Base-by-base conservation (phyloP, 2,329 filamentous ascomycete genomes). In the Colletotrichum somersetense region DNA sequence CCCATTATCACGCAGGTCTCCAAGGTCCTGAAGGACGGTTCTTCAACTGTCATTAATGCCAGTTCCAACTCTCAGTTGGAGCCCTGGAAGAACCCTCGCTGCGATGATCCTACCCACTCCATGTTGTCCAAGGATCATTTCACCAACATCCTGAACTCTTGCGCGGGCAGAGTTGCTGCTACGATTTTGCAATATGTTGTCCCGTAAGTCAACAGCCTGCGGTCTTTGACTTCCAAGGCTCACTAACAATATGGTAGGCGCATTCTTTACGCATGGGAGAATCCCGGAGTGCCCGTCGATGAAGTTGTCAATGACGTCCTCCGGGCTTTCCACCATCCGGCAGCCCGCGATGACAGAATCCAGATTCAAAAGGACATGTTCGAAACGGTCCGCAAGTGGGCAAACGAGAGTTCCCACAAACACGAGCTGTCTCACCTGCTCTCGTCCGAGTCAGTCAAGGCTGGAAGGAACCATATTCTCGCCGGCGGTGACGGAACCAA, bases 281-380 rank as follows among this genome's bases (percentile, higher is more conserved):
- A 98, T 79, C 89, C 92, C 3, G 90, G 92, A 55, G 91, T 97
- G 0, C 90, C 94, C 0, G 92, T 96, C 5, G 89, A 97, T 48
- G 93, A 97, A 81, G 92, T 98, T 0, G 86, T 95, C 74, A 86
- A 93, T 74, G 96, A 98, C 76, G 90, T 97, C 52, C 84, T 95
- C 58, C 89, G 89, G 33, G 91, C 94, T 14, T 97, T 98, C 84
- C 96, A 99, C 80, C 96, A 99, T 79, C 96, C 96, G 1, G 92
- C 93, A 8, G 85, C 94, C 40, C 91, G 96, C 33, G 89, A 96
- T 76, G 91, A 93, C 66, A 85, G 87, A 67, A 85, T 93, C 69
- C 93, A 97, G 79, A 91, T 96, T 38, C 96, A 98, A 75, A 88
- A 89, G 56, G 91, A 91, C 64, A 99, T 99, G 96, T 98, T 93